Evolutionary conservation across 1,284 basidiomycete genomes (phyloP).

Genomic region (Marasmius sp.): DNA sequence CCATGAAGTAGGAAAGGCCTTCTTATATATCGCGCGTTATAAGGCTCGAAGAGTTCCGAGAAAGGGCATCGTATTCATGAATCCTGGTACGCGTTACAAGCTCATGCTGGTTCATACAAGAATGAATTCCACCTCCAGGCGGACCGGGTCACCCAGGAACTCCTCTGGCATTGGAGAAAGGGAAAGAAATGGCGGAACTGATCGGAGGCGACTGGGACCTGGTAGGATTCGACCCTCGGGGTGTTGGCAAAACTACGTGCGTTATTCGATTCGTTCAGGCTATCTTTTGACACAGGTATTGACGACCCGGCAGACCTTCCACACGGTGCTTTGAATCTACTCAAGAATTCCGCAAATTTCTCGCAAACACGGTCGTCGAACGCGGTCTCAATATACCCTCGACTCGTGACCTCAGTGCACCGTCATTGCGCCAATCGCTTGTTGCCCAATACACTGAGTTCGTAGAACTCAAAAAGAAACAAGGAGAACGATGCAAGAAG

Average conservation of each 20-base stretch:
- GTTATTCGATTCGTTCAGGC: not conserved
- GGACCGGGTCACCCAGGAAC: slow-evolving; percentile 29
- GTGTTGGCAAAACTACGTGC: slow-evolving; percentile 36
- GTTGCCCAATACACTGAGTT: slow-evolving; percentile 33
- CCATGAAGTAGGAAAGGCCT: not conserved
- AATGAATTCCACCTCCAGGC: slow-evolving; percentile 13
- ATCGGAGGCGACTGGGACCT: slow-evolving; percentile 37
- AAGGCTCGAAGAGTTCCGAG: slow-evolving; percentile 21
- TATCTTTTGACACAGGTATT: not conserved
- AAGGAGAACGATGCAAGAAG: slow-evolving; percentile 35
- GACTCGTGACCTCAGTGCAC: slow-evolving; percentile 22
- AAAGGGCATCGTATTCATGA: slow-evolving; percentile 25
- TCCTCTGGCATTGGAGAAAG: slow-evolving; percentile 9
- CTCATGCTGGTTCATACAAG: not conserved
- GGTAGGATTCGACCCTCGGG: slow-evolving; percentile 44
- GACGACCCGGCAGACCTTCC: slow-evolving; percentile 24
- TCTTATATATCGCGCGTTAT: not conserved
- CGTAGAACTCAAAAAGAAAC: slow-evolving; percentile 32
- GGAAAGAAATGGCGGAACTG: slow-evolving; percentile 7
- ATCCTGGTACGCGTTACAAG: slow-evolving; percentile 19
- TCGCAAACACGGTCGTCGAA: slow-evolving; percentile 35
- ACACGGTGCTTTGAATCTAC: slow-evolving; percentile 34
- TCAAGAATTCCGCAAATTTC: slow-evolving; percentile 29
- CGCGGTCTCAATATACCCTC: slow-evolving; percentile 34
- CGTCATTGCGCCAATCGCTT: slow-evolving; percentile 26